Base-by-base conservation (phyloP, 2,329 filamentous ascomycete genomes). In the Amylocarpus encephaloides region DNA sequence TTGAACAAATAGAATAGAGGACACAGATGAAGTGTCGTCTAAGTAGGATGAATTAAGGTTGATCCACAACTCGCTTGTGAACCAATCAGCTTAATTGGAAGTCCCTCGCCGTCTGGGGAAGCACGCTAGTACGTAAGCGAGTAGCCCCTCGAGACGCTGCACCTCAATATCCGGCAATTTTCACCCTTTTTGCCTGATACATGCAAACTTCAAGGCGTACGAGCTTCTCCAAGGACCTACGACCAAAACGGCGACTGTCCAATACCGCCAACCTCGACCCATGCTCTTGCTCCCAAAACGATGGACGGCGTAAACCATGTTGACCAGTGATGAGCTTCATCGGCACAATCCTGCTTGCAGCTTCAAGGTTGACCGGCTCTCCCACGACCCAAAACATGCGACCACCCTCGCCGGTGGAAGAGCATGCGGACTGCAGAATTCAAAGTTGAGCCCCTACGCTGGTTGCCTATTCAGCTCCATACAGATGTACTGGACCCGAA, bases 141-240 rank as follows among this genome's bases (percentile, higher is more conserved):
- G 6, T 16, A 11, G 29, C n/a, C 26, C 29, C 18, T 26, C n/a
- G 29, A 43, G 32, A n/a, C 30, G 32, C 15, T 35, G 19, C 18
- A 19, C 26, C 15, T 45, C 29, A 49, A 49, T 49, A 49, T 34
- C 49, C 38, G 49, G 45, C 35, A 51, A 51, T 51, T 19, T 48
- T 45, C 6, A 52, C 11, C 35, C 22, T 38, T 33, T 52, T 52
- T 52, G 50, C 50, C 50, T 52, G 48, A 52, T 33, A 38, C 40
- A 40, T 19, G 32, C 18, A 9, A 40, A 12, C 42, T 40, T 22
- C 33, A 29, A 30, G n/a, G 33, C n/a, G 40, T 15, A 47, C 16
- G 35, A 39, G 35, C 35, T 35, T 22, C 40, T 22, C 22, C 22
- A 4, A 26, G 22, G 7, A 33, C 32, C 22, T 38, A 18, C 18